Conservation (phyloP, 257 asterid genomes). For the Orobanche coerulescens region DNA sequence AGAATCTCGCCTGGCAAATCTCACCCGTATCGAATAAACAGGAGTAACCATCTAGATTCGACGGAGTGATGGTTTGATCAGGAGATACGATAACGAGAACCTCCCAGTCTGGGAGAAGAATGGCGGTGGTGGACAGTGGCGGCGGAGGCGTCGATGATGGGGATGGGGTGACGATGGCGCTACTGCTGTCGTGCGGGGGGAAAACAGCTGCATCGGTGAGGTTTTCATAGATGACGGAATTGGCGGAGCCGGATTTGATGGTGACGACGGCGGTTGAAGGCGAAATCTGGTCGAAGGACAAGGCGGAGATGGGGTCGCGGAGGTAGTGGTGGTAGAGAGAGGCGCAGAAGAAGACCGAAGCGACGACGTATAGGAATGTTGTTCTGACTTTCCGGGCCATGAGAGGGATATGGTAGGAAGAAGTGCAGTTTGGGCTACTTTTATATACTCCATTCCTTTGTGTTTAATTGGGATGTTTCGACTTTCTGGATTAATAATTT, state of each 20-base stretch:
- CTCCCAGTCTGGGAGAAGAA: slow-evolving; percentile 79
- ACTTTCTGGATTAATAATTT: no score
- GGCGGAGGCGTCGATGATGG: neutral
- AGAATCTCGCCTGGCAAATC: slow-evolving; percentile 34
- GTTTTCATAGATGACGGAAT: slow-evolving; percentile 25
- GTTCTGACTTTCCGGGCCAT: slow-evolving; percentile 58
- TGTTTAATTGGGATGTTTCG: no score
- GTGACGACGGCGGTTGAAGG: slow-evolving; percentile 18
- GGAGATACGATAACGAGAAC: slow-evolving; percentile 51
- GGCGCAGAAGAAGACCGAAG: slow-evolving; percentile 39
- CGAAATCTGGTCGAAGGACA: slow-evolving; percentile 18
- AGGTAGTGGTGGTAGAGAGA: slow-evolving; percentile 49
- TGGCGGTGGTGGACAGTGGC: slow-evolving; percentile 32
- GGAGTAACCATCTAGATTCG: slow-evolving; percentile 20
- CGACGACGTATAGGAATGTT: slow-evolving; percentile 39
- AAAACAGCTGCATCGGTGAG: slow-evolving; percentile 8
- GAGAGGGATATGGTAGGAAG: neutral
- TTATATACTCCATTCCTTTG: no score
- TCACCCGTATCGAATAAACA: slow-evolving; percentile 41
- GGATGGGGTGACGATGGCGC: neutral
- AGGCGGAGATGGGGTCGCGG: slow-evolving; percentile 30
- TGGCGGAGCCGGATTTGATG: slow-evolving; percentile 18
- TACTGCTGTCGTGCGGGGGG: neutral
- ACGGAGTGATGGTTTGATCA: slow-evolving; percentile 5
- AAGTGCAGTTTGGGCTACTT: neutral